Conservation (phyloP, 2,329 filamentous ascomycete genomes). For the Pestalotiopsis sp. region DNA sequence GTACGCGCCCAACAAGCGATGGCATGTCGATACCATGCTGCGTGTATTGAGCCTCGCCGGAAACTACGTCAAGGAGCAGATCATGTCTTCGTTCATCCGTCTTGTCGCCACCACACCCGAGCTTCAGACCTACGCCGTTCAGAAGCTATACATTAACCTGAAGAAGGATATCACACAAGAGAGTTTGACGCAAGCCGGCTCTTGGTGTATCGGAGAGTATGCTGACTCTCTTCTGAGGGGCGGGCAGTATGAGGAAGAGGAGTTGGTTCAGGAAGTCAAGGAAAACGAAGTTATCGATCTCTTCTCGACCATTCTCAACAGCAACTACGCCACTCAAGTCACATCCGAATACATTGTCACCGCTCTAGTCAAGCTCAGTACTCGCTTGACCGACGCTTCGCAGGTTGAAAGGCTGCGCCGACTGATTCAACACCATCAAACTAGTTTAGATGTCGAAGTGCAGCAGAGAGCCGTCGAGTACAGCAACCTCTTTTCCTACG, state of each 20-base stretch:
- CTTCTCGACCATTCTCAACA: conserved; percentile 90
- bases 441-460: conserved; percentile 91
- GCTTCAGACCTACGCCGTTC: conserved; percentile 92
- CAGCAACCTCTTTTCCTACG: conserved; percentile 88
- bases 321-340: conserved; percentile 88
- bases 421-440: conserved; percentile 75
- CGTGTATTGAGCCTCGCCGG: conserved; percentile 91
- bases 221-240: conserved; percentile 87
- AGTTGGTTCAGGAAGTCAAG: conserved; percentile 77
- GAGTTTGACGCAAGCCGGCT: conserved; percentile 86
- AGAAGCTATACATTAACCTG: conserved; percentile 87
- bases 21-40: conserved; percentile 98
- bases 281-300: conserved; percentile 91
- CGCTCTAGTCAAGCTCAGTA: conserved; percentile 91
- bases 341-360: conserved; percentile 96
- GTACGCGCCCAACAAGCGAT: conserved; percentile 94
- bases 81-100: conserved; percentile 93
- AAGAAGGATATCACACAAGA: conserved; percentile 99
- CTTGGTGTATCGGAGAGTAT: conserved; percentile 98
- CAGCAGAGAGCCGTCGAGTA: conserved; percentile 97
- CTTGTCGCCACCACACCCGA: conserved; percentile 94
- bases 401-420: conserved; percentile 85
- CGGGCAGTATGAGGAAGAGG: conserved; percentile 92
- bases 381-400: conserved; percentile 78
- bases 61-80: conserved; percentile 97